Evolutionary conservation across 371 early-diverging fungal species (phyloP), one percentile per base, ranked within the genome.

Genomic region (Lichtheimia ornata): DNA sequence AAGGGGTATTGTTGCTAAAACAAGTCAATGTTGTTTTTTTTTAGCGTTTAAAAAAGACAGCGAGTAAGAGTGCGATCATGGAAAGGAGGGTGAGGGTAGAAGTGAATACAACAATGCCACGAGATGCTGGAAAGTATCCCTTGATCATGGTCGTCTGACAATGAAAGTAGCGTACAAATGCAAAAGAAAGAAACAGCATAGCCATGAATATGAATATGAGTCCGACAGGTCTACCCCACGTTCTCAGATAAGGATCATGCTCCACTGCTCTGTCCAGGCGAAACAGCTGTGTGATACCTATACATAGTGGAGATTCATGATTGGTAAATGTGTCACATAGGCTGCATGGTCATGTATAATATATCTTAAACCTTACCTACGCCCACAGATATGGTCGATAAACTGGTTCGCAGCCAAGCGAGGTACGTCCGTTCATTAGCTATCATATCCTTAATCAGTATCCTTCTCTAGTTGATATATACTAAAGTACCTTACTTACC

Each of bases 381-480:
- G 25, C 93, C 93, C 6, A 91, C 85, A 4, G 91, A 89, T 43
- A 91, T 88, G 43, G 86, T 72, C 0, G 91, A 86, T 30, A 91
- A 62, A 27, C 90, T 90, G 2, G 93, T 87, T 44, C 91, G 81
- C 49, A 92, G 66, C 91, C 91, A 92, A 3, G 91, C 90, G 1
- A 92, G 76, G 56, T 80, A 92, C 11, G 93, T 92, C 43, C 93
- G 81, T 63, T 92, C 93, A 64, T 92, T 92, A 42, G 93, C 89
- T 86, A 47, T 27, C 50, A 35, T 51, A 49, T 44, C 18, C 18
- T 35, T 42, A 53, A 15, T 7, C 18, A 13, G 28, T 35, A 25
- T 25, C 22, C 30, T 53, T 17, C 47, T 41, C 22, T 52, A n/a
- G 7, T 40, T 30, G 7, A 40, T 49, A 42, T 49, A 42, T 14